phyloP scores from a whole-genome alignment of 768 basidiomycete species.

The Collybia nuda region DNA sequence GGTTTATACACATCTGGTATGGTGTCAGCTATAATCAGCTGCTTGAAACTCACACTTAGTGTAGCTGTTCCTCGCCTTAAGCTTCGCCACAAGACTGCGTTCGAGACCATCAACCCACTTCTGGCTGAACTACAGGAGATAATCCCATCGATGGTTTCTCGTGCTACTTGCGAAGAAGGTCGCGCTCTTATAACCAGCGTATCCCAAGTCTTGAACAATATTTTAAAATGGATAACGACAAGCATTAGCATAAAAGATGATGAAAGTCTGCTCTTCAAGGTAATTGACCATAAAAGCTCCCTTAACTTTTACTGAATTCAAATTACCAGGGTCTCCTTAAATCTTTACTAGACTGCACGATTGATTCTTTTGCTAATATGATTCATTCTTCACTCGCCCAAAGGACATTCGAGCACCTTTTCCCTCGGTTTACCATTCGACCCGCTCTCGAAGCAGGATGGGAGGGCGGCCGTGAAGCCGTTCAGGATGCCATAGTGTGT shows the following conservation, averaged over 20 bases:
- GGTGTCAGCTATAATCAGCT: no score
- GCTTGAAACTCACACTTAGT: neutral
- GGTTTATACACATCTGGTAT: slow-evolving; percentile 39
- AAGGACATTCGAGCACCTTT: slow-evolving; percentile 41
- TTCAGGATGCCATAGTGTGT: slow-evolving; percentile 41
- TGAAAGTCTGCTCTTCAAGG: slow-evolving; percentile 26
- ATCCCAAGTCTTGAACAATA: slow-evolving; percentile 24
- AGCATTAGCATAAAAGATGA: slow-evolving; percentile 15
- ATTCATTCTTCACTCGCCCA: slow-evolving; percentile 46
- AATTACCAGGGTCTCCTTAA: slow-evolving; percentile 22
- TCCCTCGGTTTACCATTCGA: slow-evolving; percentile 42
- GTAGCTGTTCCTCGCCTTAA: slow-evolving; percentile 47
- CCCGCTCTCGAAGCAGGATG: slow-evolving; percentile 30
- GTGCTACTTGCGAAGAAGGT: slow-evolving; percentile 28
- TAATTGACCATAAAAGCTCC: slow-evolving; percentile 11
- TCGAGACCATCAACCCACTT: slow-evolving; percentile 41
- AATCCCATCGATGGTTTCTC: slow-evolving; percentile 23
- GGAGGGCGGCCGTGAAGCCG: slow-evolving; percentile 37
- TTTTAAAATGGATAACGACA: slow-evolving; percentile 27
- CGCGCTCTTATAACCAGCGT: slow-evolving; percentile 26
- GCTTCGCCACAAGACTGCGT: slow-evolving; percentile 38
- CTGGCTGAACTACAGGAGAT: slow-evolving; percentile 34
- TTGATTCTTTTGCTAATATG: slow-evolving; percentile 32
- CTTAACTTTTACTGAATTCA: neutral
- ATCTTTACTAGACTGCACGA: slow-evolving; percentile 32